Evolutionary conservation across 2,329 filamentous ascomycete genomes (phyloP).

Genomic region (Fusarium subglutinans): DNA sequence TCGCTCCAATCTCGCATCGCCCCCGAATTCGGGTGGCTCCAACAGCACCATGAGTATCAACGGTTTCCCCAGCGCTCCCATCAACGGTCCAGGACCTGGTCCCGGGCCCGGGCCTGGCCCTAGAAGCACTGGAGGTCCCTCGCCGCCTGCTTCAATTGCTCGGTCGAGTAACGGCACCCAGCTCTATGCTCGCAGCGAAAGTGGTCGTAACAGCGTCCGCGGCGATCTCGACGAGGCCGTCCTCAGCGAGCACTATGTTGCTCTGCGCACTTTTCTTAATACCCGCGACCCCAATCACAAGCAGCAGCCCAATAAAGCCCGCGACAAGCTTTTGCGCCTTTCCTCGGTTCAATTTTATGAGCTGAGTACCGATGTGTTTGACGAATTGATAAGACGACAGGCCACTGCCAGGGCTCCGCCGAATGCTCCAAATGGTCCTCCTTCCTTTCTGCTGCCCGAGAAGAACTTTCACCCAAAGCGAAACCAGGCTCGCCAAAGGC

Average conservation of each 20-base stretch:
- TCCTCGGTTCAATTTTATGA: slow-evolving; percentile 96
- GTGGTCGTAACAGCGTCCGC: slow-evolving; percentile 65
- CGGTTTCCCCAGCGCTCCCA: slow-evolving; percentile 58
- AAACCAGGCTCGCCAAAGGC: slow-evolving; percentile 95
- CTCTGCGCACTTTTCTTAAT: slow-evolving; percentile 81
- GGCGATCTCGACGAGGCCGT: slow-evolving; percentile 70
- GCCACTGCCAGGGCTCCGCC: slow-evolving; percentile 66
- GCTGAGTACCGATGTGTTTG: slow-evolving; percentile 96
- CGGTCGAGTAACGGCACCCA: slow-evolving; percentile 84
- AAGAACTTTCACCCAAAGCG: slow-evolving; percentile 94
- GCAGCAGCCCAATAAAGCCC: slow-evolving; percentile 83
- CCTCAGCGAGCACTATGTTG: slow-evolving; percentile 81
- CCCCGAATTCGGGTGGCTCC: slow-evolving; percentile 73
- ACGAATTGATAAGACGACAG: slow-evolving; percentile 90
- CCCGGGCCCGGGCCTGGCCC: slow-evolving; percentile 60
- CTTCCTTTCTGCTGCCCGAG: slow-evolving; percentile 83
- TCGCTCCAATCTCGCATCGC: slow-evolving; percentile 71
- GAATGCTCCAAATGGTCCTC: slow-evolving; percentile 64
- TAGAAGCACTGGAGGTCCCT: slow-evolving; percentile 71
- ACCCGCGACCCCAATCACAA: slow-evolving; percentile 79
- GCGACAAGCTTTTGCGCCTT: slow-evolving; percentile 91
- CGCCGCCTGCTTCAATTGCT: slow-evolving; percentile 88
- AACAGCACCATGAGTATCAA: slow-evolving; percentile 68
- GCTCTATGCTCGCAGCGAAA: slow-evolving; percentile 71
- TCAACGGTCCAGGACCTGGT: slow-evolving; percentile 49